Percentiles rank a stretch among this genome's conserved stretches.
Conservation (phyloP, 257 asterid genomes). For the Haberlea rhodopensis region DNA sequence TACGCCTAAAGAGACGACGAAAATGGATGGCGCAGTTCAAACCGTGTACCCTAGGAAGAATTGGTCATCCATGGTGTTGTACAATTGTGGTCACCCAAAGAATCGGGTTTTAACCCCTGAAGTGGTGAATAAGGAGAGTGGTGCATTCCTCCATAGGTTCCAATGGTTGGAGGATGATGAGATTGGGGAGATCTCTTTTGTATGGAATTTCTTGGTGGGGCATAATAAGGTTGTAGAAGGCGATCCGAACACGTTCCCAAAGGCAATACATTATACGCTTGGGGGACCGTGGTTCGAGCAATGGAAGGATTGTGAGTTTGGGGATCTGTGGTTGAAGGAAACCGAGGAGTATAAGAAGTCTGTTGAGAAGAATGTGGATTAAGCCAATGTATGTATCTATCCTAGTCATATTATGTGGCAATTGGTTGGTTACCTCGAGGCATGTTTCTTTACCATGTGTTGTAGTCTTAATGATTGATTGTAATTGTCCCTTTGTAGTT, state of each 20-base stretch:
- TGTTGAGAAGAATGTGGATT: slow-evolving; percentile 32
- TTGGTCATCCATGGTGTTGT: slow-evolving; percentile 93
- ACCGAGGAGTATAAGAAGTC: slow-evolving; percentile 56
- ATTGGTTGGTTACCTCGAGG: slow-evolving; percentile 1
- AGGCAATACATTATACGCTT: slow-evolving; percentile 74
- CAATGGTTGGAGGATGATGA: slow-evolving; percentile 75
- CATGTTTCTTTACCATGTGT: not conserved
- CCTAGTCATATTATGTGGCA: not conserved
- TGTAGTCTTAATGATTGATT: slow-evolving; percentile 22
- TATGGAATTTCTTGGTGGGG: slow-evolving; percentile 84
- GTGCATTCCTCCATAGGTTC: slow-evolving; percentile 83
- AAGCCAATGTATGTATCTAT: slow-evolving; percentile 11
- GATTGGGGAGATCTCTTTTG: slow-evolving; percentile 80
- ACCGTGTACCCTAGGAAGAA: slow-evolving; percentile 85
- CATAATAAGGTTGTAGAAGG: slow-evolving; percentile 69
- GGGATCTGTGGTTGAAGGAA: slow-evolving; percentile 76
- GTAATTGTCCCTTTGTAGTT: not conserved
- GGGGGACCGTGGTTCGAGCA: slow-evolving; percentile 98
- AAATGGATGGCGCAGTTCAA: slow-evolving; percentile 90
- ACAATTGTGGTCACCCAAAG: slow-evolving; percentile 75
- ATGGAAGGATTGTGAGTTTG: slow-evolving; percentile 89
- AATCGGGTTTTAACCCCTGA: slow-evolving; percentile 61
- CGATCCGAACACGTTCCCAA: slow-evolving; percentile 53
- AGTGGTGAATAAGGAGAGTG: slow-evolving; percentile 71
- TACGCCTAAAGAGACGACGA: slow-evolving; percentile 77